Percentiles rank a stretch among this genome's conserved stretches.
These are phyloP conservation scores for Vitis labrusca DNA, from an alignment of 164 flowering plant species.

Conservation along the genomic window DNA sequence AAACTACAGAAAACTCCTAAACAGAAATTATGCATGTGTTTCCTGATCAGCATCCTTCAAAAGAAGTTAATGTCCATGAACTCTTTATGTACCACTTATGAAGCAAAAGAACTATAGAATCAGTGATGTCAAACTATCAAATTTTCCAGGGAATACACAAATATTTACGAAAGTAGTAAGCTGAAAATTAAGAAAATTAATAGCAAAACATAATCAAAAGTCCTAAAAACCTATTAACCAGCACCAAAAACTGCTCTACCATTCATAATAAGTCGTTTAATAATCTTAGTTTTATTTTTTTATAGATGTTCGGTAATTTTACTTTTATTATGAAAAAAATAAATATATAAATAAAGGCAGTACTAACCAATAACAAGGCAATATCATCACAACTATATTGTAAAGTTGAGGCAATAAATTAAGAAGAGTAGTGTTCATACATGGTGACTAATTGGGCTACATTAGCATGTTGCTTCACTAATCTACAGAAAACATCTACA, in stretches of 20 bases:
- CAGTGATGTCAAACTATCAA: too few relatives aligned
- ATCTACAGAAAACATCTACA: conserved; percentile 92
- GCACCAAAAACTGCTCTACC: too few relatives aligned
- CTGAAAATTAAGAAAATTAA: too few relatives aligned
- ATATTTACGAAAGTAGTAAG: too few relatives aligned
- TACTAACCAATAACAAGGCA: not conserved
- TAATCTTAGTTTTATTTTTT: too few relatives aligned
- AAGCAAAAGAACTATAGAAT: too few relatives aligned
- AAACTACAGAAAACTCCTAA: not conserved
- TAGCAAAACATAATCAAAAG: too few relatives aligned
- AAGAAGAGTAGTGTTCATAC: conserved; percentile 38
- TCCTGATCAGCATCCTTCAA: not conserved
- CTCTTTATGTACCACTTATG: not conserved
- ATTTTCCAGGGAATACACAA: too few relatives aligned
- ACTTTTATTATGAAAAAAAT: too few relatives aligned
- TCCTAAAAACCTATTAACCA: too few relatives aligned
- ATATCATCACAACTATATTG: not conserved
- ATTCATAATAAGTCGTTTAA: too few relatives aligned
- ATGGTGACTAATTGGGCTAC: conserved; percentile 81
- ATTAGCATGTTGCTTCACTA: conserved; percentile 87
- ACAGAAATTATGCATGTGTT: not conserved
- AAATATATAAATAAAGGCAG: not conserved
- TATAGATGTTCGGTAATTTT: too few relatives aligned
- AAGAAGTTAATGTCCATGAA: not conserved
- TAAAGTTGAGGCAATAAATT: conserved; percentile 2